These are phyloP conservation scores for Periglandula ipomoeae DNA, from an alignment of 2,329 filamentous ascomycete species.

Conservation along the genomic window DNA sequence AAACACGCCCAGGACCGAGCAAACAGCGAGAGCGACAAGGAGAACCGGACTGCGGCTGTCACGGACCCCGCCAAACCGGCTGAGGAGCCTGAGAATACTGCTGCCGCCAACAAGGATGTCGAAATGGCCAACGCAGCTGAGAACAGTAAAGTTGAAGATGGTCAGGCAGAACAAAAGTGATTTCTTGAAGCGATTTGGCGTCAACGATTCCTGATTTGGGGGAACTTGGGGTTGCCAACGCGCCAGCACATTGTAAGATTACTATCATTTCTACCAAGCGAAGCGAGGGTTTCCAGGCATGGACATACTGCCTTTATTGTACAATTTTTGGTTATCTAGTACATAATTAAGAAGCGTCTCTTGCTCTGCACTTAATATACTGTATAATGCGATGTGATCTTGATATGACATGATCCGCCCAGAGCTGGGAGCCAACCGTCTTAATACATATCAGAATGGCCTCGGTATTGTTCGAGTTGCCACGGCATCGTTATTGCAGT, in stretches of 20 bases:
- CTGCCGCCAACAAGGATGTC: conserved; percentile 19
- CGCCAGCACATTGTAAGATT: neutral
- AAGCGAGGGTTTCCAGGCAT: conserved; percentile 1
- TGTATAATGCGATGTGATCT: neutral
- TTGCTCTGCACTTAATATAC: neutral
- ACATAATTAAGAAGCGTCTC: neutral
- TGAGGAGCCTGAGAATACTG: conserved; percentile 5
- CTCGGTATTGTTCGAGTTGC: too few relatives aligned
- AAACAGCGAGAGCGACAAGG: conserved; percentile 35
- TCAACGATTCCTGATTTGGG: too few relatives aligned
- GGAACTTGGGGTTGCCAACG: too few relatives aligned
- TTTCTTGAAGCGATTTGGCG: too few relatives aligned
- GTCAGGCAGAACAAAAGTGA: conserved; percentile 10
- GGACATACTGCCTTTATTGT: neutral
- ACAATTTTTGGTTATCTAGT: neutral
- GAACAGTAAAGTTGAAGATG: conserved; percentile 3
- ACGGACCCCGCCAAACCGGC: neutral
- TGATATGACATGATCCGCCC: neutral
- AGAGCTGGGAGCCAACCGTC: too few relatives aligned
- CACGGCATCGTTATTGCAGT: too few relatives aligned
- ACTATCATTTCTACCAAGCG: neutral
- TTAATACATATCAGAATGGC: too few relatives aligned
- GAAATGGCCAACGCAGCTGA: conserved; percentile 20
- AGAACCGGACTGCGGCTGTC: conserved; percentile 28
- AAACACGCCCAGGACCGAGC: conserved; percentile 20